A percentile compares a stretch with the other conserved stretches of the same genome.
phyloP scores from a whole-genome alignment of 2,329 filamentous ascomycete species.

The Arachnopeziza araneosa region DNA sequence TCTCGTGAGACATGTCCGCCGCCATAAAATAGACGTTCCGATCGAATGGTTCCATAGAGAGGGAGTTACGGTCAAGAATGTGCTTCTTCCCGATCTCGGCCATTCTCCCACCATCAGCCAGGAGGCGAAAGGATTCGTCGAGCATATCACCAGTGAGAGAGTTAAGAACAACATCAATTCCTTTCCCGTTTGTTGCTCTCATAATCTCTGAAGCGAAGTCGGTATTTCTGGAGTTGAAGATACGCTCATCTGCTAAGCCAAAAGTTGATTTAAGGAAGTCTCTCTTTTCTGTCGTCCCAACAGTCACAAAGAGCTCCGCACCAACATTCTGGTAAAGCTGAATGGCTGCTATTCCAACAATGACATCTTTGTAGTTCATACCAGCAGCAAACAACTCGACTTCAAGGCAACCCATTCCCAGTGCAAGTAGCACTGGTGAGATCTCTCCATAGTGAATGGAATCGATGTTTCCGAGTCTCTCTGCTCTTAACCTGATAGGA shows the following conservation, averaged over 20 bases:
- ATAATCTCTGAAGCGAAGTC: conserved; percentile 32
- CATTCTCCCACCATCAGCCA: conserved; percentile 32
- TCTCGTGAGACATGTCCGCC: not conserved
- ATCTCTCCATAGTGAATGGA: not conserved
- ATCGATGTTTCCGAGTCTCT: not conserved
- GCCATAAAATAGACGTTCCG: not conserved
- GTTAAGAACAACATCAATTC: conserved; percentile 28
- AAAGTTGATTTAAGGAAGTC: conserved; percentile 24
- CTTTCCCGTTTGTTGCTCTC: conserved; percentile 16
- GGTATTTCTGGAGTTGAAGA: conserved; percentile 34
- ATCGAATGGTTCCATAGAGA: not conserved
- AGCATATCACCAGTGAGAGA: conserved; percentile 25
- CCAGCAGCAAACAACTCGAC: not conserved
- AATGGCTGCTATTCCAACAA: conserved; percentile 31
- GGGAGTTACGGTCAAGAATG: conserved; percentile 9
- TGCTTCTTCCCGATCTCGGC: conserved; percentile 32
- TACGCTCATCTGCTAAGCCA: conserved; percentile 33
- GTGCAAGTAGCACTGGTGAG: not conserved
- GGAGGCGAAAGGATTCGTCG: conserved; percentile 38
- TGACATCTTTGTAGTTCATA: conserved; percentile 14
- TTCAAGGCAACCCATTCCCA: not conserved
- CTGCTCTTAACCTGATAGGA: not conserved
- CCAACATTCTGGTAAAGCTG: conserved; percentile 21
- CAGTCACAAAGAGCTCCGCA: conserved; percentile 27
- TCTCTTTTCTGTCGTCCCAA: conserved; percentile 26